Evolutionary conservation across 2,329 filamentous ascomycete genomes (phyloP).

Genomic region (Neofusicoccum sp.): DNA sequence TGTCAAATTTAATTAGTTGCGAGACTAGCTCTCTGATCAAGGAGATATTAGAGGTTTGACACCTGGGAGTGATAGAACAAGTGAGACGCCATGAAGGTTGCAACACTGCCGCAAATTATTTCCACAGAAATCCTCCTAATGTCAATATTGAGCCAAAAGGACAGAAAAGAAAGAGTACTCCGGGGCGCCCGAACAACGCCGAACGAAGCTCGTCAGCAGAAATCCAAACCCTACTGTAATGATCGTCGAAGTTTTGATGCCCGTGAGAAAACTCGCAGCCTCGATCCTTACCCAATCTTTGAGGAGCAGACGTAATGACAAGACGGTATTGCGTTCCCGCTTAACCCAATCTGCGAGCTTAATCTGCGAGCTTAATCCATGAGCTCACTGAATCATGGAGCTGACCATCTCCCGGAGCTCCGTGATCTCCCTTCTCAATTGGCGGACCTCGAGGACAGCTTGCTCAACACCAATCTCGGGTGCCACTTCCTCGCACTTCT

Average conservation of each 20-base stretch:
- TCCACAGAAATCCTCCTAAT: background rate
- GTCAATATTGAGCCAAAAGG: background rate
- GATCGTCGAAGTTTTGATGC: background rate
- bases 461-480: conserved; percentile 82
- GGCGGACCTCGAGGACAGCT: conserved; percentile 66
- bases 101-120: background rate
- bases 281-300: background rate
- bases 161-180: background rate
- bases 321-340: no score
- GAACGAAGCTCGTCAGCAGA: background rate
- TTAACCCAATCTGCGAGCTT: no score
- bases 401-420: conserved; percentile 60
- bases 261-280: background rate
- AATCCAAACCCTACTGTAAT: background rate
- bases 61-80: background rate
- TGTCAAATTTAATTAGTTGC: background rate
- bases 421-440: conserved; percentile 47
- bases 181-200: background rate
- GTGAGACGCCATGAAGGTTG: background rate
- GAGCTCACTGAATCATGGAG: conserved; percentile 17
- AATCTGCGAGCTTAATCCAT: background rate
- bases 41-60: background rate
- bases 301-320: background rate
- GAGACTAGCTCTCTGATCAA: background rate
- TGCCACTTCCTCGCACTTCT: conserved; percentile 73